These are phyloP conservation scores for Pseudogymnoascus sp. DNA, from an alignment of 2,329 filamentous ascomycete genomes.

Conservation along the genomic window DNA sequence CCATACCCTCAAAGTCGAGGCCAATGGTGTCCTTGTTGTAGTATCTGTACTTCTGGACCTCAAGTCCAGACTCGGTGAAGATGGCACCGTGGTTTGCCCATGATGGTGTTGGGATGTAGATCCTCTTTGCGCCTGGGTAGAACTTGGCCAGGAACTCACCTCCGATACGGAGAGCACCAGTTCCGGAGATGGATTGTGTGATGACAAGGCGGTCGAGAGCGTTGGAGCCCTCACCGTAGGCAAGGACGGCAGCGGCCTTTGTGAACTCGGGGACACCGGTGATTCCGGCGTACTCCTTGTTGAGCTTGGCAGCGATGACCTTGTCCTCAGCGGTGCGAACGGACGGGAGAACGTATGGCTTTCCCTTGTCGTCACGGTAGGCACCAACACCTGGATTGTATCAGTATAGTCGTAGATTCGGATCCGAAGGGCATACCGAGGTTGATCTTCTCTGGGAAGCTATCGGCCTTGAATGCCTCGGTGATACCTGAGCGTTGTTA, in stretches of 20 bases:
- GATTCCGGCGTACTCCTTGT: conserved; percentile 98
- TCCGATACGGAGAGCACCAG: conserved; percentile 88
- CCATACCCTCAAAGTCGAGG: conserved; percentile 90
- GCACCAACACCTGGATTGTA: conserved; percentile 69
- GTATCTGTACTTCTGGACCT: conserved; percentile 94
- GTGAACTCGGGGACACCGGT: conserved; percentile 93
- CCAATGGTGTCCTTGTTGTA: conserved; percentile 99
- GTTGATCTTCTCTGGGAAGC: conserved; percentile 94
- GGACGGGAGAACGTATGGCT: conserved; percentile 94
- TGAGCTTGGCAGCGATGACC: conserved; percentile 66
- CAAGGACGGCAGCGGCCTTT: conserved; percentile 80
- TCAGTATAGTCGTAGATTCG: conserved; percentile 12
- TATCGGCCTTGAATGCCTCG: conserved; percentile 97
- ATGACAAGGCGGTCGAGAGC: conserved; percentile 76
- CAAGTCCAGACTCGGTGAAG: conserved; percentile 85
- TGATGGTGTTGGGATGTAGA: conserved; percentile 92
- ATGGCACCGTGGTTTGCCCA: conserved; percentile 98
- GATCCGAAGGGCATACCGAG: conserved; percentile 50
- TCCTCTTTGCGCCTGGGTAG: conserved; percentile 85
- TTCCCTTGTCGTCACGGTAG: conserved; percentile 96
- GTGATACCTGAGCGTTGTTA: conserved; percentile 60
- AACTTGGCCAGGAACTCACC: conserved; percentile 87
- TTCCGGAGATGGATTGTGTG: conserved; percentile 97
- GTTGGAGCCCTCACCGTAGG: conserved; percentile 74
- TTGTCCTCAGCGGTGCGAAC: conserved; percentile 84